Percentiles rank a stretch among this genome's conserved stretches.
phyloP scores from a whole-genome alignment of 768 basidiomycete genomes.

The Cystobasidiopsis lactophilus region DNA sequence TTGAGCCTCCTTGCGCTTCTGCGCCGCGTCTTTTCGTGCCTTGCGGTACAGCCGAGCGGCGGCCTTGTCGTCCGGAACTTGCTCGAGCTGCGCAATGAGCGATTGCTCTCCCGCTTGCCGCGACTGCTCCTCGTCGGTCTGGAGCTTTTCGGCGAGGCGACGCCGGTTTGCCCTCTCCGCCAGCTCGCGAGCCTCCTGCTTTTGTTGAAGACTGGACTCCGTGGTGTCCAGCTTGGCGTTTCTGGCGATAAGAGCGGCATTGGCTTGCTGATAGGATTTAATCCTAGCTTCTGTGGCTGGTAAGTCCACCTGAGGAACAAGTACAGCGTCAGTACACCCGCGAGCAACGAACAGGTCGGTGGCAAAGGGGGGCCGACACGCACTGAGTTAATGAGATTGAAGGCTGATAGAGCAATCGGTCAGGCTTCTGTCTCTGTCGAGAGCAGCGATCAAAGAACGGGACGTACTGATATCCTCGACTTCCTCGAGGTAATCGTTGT shows the following conservation, averaged over 20 bases:
- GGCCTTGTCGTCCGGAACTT: constrained; percentile 22
- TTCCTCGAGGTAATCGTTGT: constrained; percentile 89
- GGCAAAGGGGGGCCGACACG: no score
- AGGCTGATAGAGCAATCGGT: constrained; percentile 36
- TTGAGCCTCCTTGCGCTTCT: constrained; percentile 8
- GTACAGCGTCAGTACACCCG: no score
- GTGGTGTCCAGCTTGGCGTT: constrained; percentile 29
- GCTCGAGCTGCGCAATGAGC: constrained; percentile 10
- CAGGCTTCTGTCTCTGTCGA: neutral
- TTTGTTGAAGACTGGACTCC: constrained; percentile 29
- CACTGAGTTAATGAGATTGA: constrained; percentile 71
- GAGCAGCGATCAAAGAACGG: neutral
- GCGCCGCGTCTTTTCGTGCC: neutral
- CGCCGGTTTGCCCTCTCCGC: constrained; percentile 50
- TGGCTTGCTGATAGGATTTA: constrained; percentile 50
- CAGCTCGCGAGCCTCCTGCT: constrained; percentile 61
- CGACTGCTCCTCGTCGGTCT: constrained; percentile 45
- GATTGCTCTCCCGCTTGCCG: constrained; percentile 42
- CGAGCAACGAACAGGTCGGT: no score
- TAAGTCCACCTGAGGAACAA: constrained; percentile 34
- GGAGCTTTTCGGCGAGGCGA: constrained; percentile 41
- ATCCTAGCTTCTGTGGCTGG: constrained; percentile 64
- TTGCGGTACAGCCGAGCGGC: constrained; percentile 7
- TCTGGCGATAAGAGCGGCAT: constrained; percentile 57
- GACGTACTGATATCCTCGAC: constrained; percentile 68